Evolutionary conservation across 2,329 filamentous ascomycete species (phyloP).

Genomic region (Ascocoryne sarcoides): DNA sequence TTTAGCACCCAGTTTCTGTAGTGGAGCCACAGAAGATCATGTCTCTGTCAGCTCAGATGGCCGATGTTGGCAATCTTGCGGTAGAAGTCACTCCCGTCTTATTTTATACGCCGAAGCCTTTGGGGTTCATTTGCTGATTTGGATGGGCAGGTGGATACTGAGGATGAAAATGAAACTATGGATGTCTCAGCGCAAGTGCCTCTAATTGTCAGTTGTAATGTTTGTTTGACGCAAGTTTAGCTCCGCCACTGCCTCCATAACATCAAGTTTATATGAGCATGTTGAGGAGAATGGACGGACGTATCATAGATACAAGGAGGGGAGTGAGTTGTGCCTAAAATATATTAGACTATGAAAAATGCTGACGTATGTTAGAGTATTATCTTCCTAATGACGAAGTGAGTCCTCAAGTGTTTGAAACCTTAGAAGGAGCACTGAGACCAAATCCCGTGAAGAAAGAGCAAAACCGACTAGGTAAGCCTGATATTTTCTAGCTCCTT

Average conservation of each 20-base stretch:
- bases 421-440: neutral
- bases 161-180: too few relatives aligned
- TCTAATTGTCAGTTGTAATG: too few relatives aligned
- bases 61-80: too few relatives aligned
- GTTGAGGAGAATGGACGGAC: slow-evolving; percentile 28
- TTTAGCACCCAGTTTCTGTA: too few relatives aligned
- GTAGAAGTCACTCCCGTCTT: too few relatives aligned
- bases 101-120: too few relatives aligned
- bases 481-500: neutral
- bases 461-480: neutral
- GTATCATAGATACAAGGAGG: slow-evolving; percentile 19
- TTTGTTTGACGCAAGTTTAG: too few relatives aligned
- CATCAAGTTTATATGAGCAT: slow-evolving; percentile 30
- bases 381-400: slow-evolving; percentile 15
- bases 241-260: slow-evolving; percentile 10
- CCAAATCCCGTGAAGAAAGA: neutral
- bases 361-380: slow-evolving; percentile 10
- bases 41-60: too few relatives aligned
- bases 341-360: neutral
- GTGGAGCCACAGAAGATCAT: too few relatives aligned
- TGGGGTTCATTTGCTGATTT: too few relatives aligned
- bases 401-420: neutral
- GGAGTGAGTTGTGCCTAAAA: slow-evolving; percentile 7
- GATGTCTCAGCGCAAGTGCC: too few relatives aligned
- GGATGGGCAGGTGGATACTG: too few relatives aligned